Evolutionary conservation across 257 asterid genomes (phyloP), one percentile per base, ranked within the genome.

Genomic region (Solanum appendiculatum): DNA sequence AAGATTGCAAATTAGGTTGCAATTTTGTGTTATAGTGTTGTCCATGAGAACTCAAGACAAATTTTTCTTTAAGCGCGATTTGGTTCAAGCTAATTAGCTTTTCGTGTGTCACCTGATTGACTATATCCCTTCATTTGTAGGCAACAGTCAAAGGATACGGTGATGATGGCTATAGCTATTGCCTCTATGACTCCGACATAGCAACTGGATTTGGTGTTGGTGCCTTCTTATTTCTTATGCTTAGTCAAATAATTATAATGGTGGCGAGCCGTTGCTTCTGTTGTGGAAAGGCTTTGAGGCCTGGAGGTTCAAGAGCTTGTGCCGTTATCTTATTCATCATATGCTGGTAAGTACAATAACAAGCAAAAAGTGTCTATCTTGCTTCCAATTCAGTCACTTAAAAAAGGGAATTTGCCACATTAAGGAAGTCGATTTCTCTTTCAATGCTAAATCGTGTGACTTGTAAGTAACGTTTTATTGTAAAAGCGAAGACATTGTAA

Each of bases 271-370:
- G 89, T 87, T 97, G 99, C 93, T 93, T 97, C 91, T 97, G 99
- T 90, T 95, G 95, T 46, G 99, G 99, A 48, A 88, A 87, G 86
- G 93, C 99, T 25, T 90, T 97, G 34, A 95, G 89, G 70, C 99
- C 98, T 1, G 99, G 98, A 39, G 98, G 98, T 86, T 95, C 99
- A 13, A 92, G 99, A 89, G 97, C 99, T 88, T 95, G 98, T 66
- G 97, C 98, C 6, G 90, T 94, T 46, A 63, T 97, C 74, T 98
- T 97, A 51, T 96, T 95, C 93, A 91, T 96, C 34, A 69, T 95
- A 54, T 94, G 99, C 95, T 97, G 99, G 99, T 95, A 93, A 44
- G 36, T 72, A 36, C 40, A 5, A 64, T 66, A 3, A 46, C 77
- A 56, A 29, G 2, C 54, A n/a, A 60, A 60, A n/a, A n/a, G 33